Evolutionary conservation across 306 rosid species (phyloP), one percentile per base, ranked within the genome.

Genomic region (Fragaria iinumae): DNA sequence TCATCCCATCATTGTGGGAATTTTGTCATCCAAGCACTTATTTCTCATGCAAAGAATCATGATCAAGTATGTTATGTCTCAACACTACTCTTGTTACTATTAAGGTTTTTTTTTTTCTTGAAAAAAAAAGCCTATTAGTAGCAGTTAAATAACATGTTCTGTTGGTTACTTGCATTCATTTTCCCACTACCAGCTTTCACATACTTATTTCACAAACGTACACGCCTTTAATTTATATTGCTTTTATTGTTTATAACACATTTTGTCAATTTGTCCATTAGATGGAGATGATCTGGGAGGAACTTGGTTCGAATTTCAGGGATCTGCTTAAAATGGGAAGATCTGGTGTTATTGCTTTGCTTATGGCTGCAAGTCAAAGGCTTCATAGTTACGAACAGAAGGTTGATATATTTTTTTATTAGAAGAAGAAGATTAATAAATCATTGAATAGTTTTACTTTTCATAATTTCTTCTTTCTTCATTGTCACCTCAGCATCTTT

Each of bases 341-440:
- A 83, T 78, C 99, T n/a, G 98, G 98, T 76, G 97, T 92, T 76
- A 88, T 91, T 76, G 96, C 97, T 80, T 88, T 96, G 14, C 87
- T 88, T 14, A 72, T 91, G 74, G 93, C 97, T 84, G 88, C 97
- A 49, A 82, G 96, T 75, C 93, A 87, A 84, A 90, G 92, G 88
- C 96, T 92, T 82, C 97, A 86, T 77, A 41, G 77, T 76, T 88
- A 88, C 20, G 97, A 92, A 80, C 83, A 78, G 53, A 79, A 90
- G 99, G 99, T 95, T 84, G 8, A 43, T 41, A 41, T 6, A 41
- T 41, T 25, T 9, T 1, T 41, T 41, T 41, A 8, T 43, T 9
- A 2, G 2, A 2, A 44, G 48, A 44, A 78, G 57, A 79, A 90
- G 99, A 96, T 95, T 83, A 74, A 62, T 45, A 44, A 62, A 4